phyloP scores from a whole-genome alignment of 2,329 filamentous ascomycete genomes.

The Fusarium acutatum region DNA sequence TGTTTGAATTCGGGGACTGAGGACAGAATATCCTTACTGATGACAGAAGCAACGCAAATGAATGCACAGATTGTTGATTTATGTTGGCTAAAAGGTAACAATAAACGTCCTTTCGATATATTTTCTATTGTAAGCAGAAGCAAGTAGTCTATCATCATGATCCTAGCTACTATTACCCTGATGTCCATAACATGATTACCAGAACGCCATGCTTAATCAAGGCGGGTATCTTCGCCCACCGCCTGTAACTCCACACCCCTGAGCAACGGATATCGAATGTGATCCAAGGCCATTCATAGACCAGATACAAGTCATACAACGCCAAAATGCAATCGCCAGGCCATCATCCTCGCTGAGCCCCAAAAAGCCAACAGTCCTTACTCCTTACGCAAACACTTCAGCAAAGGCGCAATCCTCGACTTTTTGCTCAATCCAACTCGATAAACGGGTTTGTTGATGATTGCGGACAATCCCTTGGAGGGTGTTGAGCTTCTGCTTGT shows the following conservation, averaged over 20 bases:
- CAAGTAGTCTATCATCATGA: not conserved
- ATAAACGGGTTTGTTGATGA: slow-evolving; percentile 52
- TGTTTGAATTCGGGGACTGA: not conserved
- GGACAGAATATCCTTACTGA: not conserved
- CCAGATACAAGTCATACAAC: not conserved
- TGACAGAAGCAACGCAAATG: not conserved
- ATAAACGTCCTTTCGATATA: not conserved
- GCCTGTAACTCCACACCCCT: not conserved
- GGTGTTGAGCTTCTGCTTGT: slow-evolving; percentile 10
- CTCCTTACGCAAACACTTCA: slow-evolving; percentile 66
- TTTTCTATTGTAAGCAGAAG: not conserved
- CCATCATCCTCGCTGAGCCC: not conserved
- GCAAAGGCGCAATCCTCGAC: slow-evolving; percentile 59
- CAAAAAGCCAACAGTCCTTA: not conserved
- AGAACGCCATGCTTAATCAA: slow-evolving; percentile 12
- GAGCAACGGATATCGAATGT: not conserved
- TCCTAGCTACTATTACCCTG: not conserved
- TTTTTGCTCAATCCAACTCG: slow-evolving; percentile 62
- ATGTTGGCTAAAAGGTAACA: not conserved
- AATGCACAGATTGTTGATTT: not conserved
- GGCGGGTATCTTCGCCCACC: not conserved
- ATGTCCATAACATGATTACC: not conserved
- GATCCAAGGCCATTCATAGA: not conserved
- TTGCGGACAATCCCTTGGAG: slow-evolving; percentile 29
- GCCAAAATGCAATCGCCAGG: not conserved